phyloP scores from a whole-genome alignment of 768 basidiomycete species.

The Glaciozyma martinii region DNA sequence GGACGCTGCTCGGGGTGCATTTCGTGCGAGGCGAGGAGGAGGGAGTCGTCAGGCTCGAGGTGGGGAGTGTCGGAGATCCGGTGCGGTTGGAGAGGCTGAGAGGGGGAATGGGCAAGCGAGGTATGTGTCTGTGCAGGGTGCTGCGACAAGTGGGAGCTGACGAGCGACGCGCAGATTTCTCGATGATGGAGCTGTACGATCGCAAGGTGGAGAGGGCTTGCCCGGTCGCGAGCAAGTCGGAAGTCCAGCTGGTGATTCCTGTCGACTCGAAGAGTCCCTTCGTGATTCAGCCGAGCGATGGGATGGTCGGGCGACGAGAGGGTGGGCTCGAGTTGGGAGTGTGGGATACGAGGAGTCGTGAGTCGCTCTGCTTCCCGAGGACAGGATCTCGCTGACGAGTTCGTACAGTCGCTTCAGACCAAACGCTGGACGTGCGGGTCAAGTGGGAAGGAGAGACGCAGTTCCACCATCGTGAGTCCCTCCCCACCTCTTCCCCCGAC shows the following conservation, averaged over 20 bases:
- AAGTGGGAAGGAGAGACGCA: conserved; percentile 24
- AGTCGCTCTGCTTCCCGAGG: background rate
- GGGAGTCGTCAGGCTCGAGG: conserved; percentile 59
- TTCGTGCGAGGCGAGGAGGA: conserved; percentile 3
- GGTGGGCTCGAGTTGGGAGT: background rate
- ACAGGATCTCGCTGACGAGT: background rate
- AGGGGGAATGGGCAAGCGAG: conserved; percentile 26
- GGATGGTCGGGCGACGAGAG: background rate
- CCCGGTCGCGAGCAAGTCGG: conserved; percentile 49
- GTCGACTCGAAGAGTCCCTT: conserved; percentile 15
- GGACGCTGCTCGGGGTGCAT: conserved; percentile 79
- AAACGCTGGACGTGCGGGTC: conserved; percentile 9
- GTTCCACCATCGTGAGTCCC: conserved; percentile 30
- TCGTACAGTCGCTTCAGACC: background rate
- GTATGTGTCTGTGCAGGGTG: conserved; percentile 6
- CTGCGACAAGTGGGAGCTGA: conserved; percentile 51
- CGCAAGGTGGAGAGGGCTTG: conserved; percentile 56
- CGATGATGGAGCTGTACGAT: conserved; percentile 55
- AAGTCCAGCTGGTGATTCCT: conserved; percentile 36
- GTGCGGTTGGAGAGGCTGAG: conserved; percentile 40
- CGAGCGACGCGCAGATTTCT: conserved; percentile 11
- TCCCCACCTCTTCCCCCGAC: background rate
- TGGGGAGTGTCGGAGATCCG: conserved; percentile 73
- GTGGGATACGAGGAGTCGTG: conserved; percentile 22
- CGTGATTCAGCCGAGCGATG: conserved; percentile 4